Conservation (phyloP, 495 filamentous ascomycete species). For the Penicillium crystallinum region DNA sequence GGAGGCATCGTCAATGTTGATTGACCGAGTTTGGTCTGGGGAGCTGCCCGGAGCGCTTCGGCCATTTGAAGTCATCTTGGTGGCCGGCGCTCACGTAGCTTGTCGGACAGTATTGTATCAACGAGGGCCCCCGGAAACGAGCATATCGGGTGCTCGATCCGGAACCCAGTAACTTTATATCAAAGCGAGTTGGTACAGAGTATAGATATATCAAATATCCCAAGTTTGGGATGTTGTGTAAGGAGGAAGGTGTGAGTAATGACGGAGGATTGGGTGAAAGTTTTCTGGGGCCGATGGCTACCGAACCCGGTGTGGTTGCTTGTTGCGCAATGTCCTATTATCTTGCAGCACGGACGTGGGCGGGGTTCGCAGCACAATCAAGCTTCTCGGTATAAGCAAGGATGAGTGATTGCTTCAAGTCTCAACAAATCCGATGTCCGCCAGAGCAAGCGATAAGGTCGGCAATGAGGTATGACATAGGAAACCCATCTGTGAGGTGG, state of each 20-base stretch:
- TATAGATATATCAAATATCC: not conserved
- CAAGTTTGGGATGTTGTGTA: not conserved
- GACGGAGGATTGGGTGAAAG: constrained; percentile 9
- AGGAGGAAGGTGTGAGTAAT: constrained; percentile 1
- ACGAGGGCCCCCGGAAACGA: constrained; percentile 44
- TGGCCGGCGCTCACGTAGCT: constrained; percentile 36
- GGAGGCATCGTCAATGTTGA: constrained; percentile 15
- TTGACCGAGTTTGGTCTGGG: constrained; percentile 22
- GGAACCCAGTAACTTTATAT: constrained; percentile 34
- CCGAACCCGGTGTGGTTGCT: constrained; percentile 22
- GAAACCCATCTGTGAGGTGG: constrained; percentile 26
- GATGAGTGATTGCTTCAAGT: constrained; percentile 10
- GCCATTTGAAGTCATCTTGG: constrained; percentile 37
- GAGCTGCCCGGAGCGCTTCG: constrained; percentile 31
- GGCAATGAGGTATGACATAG: constrained; percentile 16
- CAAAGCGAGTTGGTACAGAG: constrained; percentile 8
- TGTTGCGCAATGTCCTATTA: constrained; percentile 29
- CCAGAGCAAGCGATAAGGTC: constrained; percentile 1
- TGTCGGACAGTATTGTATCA: constrained; percentile 36
- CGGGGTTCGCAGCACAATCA: constrained; percentile 22
- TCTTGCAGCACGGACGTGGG: constrained; percentile 32
- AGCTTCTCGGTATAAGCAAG: constrained; percentile 20
- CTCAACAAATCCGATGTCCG: constrained; percentile 14
- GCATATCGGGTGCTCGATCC: constrained; percentile 47
- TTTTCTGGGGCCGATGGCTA: constrained; percentile 28